These are phyloP conservation scores for Ambrosia artemisiifolia DNA, from an alignment of 129 eudicot genomes.

Conservation along the genomic window DNA sequence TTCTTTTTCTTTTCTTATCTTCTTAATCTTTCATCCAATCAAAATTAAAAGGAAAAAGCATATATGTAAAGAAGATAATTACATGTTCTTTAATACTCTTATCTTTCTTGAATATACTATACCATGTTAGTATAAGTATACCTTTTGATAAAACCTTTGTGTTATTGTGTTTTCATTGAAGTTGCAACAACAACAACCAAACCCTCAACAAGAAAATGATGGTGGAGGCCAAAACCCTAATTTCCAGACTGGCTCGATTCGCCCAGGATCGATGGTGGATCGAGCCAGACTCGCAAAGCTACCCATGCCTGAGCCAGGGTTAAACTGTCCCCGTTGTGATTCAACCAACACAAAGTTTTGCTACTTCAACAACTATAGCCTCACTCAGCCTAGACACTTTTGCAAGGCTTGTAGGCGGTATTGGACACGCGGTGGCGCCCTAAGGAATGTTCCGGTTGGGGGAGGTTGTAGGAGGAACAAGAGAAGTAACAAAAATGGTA, in stretches of 20 bases:
- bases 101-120: constrained; percentile 54
- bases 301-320: constrained; percentile 70
- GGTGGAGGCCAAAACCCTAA: constrained; percentile 39
- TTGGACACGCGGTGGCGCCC: constrained; percentile 84
- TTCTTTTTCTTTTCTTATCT: constrained; percentile 25
- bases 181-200: constrained; percentile 70
- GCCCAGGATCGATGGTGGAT: constrained; percentile 85
- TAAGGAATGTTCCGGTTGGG: constrained; percentile 85
- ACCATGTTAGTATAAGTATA: constrained; percentile 11
- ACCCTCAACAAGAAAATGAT: constrained; percentile 36
- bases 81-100: constrained; percentile 27
- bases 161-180: constrained; percentile 28
- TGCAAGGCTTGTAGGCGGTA: constrained; percentile 81
- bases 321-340: constrained; percentile 75
- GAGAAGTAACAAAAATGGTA: constrained; percentile 45
- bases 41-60: constrained; percentile 45
- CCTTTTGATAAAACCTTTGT: constrained; percentile 17
- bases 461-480: constrained; percentile 91
- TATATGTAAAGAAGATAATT: constrained; percentile 29
- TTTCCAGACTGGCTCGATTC: constrained; percentile 44
- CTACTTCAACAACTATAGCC: constrained; percentile 80
- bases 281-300: constrained; percentile 73
- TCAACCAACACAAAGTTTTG: constrained; percentile 85
- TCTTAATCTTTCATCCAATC: constrained; percentile 43
- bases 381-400: constrained; percentile 83